These are phyloP conservation scores for Ceratocystis smalleyi DNA, from an alignment of 2,329 filamentous ascomycete species.

Conservation along the genomic window DNA sequence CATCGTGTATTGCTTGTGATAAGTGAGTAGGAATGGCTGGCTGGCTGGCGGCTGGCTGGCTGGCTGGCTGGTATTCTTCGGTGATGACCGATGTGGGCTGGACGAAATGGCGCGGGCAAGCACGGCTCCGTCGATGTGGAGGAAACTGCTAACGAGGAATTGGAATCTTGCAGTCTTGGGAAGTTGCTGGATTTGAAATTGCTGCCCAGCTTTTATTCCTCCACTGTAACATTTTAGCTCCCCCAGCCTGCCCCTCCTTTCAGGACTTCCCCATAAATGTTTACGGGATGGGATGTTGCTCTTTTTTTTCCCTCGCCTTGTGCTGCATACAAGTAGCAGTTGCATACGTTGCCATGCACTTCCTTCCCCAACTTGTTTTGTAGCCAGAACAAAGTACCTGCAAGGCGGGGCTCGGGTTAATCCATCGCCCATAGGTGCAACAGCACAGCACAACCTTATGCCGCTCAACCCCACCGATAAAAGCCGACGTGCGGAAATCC, in stretches of 20 bases:
- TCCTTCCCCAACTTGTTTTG: background rate
- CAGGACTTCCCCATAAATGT: slow-evolving; percentile 3
- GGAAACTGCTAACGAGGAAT: background rate
- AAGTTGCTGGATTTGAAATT: background rate
- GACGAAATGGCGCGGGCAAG: background rate
- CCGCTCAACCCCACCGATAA: background rate
- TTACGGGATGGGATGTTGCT: background rate
- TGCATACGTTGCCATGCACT: background rate
- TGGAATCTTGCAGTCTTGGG: background rate
- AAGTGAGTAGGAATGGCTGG: background rate
- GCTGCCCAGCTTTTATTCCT: background rate
- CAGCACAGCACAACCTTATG: background rate
- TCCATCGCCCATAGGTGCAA: too few species aligned
- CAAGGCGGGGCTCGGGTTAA: too few species aligned
- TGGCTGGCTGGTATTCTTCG: background rate
- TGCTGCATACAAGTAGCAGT: too few species aligned
- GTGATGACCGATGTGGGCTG: background rate
- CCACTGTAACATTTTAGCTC: too few species aligned
- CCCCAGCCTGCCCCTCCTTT: background rate
- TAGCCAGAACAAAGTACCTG: background rate
- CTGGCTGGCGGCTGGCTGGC: too few species aligned
- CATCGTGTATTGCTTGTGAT: background rate
- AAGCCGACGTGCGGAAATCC: background rate
- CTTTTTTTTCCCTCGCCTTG: background rate
- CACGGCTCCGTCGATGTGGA: background rate